Evolutionary conservation across 805 yeast genomes (phyloP), one percentile per base, ranked within the genome.

Genomic region (Lipomyces kockii): DNA sequence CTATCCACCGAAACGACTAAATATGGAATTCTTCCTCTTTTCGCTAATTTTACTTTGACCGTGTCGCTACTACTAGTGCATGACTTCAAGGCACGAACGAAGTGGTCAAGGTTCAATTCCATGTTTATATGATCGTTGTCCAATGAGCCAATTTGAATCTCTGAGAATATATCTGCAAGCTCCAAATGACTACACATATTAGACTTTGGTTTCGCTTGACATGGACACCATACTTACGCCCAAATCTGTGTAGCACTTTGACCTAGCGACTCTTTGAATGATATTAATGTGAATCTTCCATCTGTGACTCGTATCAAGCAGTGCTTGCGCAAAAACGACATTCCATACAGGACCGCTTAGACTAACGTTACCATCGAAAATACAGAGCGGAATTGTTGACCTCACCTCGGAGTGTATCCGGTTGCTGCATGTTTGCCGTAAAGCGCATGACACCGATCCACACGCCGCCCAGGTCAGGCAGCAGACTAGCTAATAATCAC

Each of bases 201-300:
- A 32, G 32, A 9, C 29, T 5, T 37, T 6, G 2, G 37, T 17
- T 25, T 34, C 8, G 6, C 22, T 12, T 17, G 49, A 27, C 2
- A 17, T 34, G 22, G 22, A n/a, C 12, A 43, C 22, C 49, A 11
- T 12, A 54, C 71, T n/a, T 63, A 68, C 71, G 61, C 60, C 91
- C 92, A 89, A 1, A 87, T 85, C 69, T 87, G 91, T 1, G 92
- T 91, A 66, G 87, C 89, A 56, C 82, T 80, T 34, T 43, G 49
- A 17, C 49, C 54, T 52, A 52, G 71, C 73, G 82, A 71, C 8
- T 84, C 80, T 81, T 71, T 87, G 85, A 3, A 88, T 83, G 14
- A 87, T 81, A 51, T 80, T 75, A 54, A 89, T 76, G 64, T 81
- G 81, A 0, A 43, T 17, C 49, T n/a, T 17, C 79, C 75, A 2